Conservation (phyloP, 1,139 yeast species). For the Geotrichum candidum region DNA sequence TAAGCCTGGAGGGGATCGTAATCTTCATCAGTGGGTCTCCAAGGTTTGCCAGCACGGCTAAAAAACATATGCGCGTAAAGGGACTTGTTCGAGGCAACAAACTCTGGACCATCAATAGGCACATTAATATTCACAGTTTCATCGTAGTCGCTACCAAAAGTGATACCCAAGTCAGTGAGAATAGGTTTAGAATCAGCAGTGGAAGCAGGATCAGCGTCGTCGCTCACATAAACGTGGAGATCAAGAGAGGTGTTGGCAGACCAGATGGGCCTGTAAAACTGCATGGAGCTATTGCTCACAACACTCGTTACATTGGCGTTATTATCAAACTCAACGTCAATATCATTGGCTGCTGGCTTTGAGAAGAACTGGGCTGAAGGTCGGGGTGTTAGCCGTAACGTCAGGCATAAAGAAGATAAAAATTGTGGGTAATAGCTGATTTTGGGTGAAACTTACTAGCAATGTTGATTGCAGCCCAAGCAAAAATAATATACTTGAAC, state of each 20-base stretch:
- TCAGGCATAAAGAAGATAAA: no score
- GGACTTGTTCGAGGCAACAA: constrained; percentile 29
- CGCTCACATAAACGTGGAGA: constrained; percentile 11
- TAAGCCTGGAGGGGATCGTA: constrained; percentile 22
- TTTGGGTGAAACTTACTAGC: constrained; percentile 1
- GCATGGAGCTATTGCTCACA: not conserved
- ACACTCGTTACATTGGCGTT: not conserved
- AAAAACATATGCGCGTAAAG: constrained; percentile 31
- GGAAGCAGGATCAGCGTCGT: constrained; percentile 3
- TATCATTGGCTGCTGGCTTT: not conserved
- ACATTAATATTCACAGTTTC: constrained; percentile 6
- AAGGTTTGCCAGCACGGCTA: constrained; percentile 22
- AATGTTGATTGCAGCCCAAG: constrained; percentile 7
- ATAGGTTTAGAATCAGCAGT: not conserved
- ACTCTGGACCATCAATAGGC: constrained; percentile 11
- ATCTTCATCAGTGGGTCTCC: constrained; percentile 16
- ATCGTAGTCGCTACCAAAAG: constrained; percentile 7
- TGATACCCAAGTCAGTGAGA: constrained; percentile 1
- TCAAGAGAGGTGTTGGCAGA: constrained; percentile 6
- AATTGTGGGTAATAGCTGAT: not conserved
- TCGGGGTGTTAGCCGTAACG: not conserved
- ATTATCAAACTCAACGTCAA: not conserved
- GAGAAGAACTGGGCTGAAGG: not conserved
- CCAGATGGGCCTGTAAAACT: constrained; percentile 8
- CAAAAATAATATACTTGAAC: constrained; percentile 12